Conservation (phyloP, 345 rosid genomes). For the Aquilaria yunnanensis region DNA sequence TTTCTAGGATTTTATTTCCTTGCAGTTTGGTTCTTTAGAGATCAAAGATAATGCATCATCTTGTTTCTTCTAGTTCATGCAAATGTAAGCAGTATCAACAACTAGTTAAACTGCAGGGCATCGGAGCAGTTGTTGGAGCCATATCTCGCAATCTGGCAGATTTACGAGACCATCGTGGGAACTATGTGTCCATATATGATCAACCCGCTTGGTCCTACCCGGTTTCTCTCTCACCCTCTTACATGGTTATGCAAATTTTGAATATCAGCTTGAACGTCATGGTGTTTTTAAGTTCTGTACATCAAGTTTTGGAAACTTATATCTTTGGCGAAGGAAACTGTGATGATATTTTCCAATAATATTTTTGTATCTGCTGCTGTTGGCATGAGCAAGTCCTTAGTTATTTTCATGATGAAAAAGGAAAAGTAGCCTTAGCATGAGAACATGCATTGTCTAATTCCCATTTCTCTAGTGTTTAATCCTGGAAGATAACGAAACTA, state of each 20-base stretch:
- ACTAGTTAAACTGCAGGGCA: slow-evolving; percentile 40
- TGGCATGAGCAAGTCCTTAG: too few species aligned
- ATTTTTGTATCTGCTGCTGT: too few species aligned
- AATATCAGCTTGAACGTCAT: not conserved
- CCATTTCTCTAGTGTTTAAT: too few species aligned
- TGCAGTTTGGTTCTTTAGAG: not conserved
- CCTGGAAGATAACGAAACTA: too few species aligned
- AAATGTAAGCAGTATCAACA: slow-evolving; percentile 11
- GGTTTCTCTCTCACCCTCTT: slow-evolving; percentile 33
- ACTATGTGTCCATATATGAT: slow-evolving; percentile 66
- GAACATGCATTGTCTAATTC: too few species aligned
- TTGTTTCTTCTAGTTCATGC: slow-evolving; percentile 1
- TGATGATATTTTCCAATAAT: too few species aligned
- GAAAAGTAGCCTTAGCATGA: too few species aligned
- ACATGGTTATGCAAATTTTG: slow-evolving; percentile 5
- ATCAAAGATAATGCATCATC: not conserved
- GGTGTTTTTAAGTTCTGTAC: too few species aligned
- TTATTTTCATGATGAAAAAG: too few species aligned
- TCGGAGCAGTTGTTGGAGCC: slow-evolving; percentile 83
- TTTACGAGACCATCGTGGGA: slow-evolving; percentile 66
- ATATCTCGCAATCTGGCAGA: slow-evolving; percentile 78
- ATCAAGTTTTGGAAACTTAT: too few species aligned
- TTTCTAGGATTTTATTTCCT: not conserved
- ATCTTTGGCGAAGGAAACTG: too few species aligned
- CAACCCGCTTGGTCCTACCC: slow-evolving; percentile 53